Evolutionary conservation across 2,329 filamentous ascomycete species (phyloP).

Genomic region (Chaetomium sp.): DNA sequence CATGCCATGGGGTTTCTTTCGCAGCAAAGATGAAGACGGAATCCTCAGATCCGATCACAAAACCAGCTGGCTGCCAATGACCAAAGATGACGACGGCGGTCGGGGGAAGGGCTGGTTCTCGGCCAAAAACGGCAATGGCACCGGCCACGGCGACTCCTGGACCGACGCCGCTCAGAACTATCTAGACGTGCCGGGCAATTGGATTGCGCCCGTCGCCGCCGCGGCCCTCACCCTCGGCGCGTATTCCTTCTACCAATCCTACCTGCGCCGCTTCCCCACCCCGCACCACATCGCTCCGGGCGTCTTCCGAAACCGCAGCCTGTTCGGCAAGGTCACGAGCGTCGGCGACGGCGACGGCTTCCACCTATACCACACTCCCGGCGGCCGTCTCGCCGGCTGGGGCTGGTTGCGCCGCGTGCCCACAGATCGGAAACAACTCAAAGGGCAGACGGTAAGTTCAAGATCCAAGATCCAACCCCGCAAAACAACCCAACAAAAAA

Average conservation of each 20-base stretch:
- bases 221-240: slow-evolving; percentile 50
- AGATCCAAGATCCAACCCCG: neutral
- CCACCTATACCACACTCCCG: slow-evolving; percentile 87
- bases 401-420: slow-evolving; percentile 81
- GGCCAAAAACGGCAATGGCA: slow-evolving; percentile 14
- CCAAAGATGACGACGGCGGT: neutral
- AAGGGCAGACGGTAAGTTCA: slow-evolving; percentile 57
- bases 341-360: slow-evolving; percentile 98
- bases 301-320: slow-evolving; percentile 66
- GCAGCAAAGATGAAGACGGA: slow-evolving; percentile 12
- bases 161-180: slow-evolving; percentile 45
- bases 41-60: neutral
- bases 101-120: slow-evolving; percentile 1
- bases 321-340: slow-evolving; percentile 83
- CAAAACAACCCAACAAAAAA: neutral
- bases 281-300: slow-evolving; percentile 66
- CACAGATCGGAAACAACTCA: slow-evolving; percentile 59
- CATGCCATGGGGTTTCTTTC: slow-evolving; percentile 21
- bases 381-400: slow-evolving; percentile 83
- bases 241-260: slow-evolving; percentile 66
- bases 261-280: slow-evolving; percentile 77
- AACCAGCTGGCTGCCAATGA: slow-evolving; percentile 2
- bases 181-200: slow-evolving; percentile 47
- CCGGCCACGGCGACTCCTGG: slow-evolving; percentile 31
- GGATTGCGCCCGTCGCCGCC: slow-evolving; percentile 47